Percentiles rank a stretch among this genome's conserved stretches.
Evolutionary conservation across 106 monocot species (phyloP).

Genomic region (Phalaenopsis equestris): DNA sequence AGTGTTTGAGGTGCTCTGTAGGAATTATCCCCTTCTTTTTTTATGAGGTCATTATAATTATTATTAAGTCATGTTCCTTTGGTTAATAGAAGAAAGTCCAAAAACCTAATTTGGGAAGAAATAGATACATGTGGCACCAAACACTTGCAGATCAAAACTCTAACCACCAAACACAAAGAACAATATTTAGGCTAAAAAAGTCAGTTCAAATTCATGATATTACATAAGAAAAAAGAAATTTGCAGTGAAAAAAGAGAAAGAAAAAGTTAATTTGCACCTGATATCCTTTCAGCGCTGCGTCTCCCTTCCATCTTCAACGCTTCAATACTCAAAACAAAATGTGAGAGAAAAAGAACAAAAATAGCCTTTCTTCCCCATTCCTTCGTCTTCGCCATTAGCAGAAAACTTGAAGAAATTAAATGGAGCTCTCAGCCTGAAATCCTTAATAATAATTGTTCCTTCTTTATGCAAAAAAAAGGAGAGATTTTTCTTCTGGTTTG

Average conservation of each 20-base stretch:
- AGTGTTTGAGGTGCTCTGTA: no score
- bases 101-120: no score
- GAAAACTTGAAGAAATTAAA: not conserved
- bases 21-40: no score
- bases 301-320: slow-evolving; percentile 15
- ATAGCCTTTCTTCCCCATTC: slow-evolving; percentile 21
- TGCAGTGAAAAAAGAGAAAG: not conserved
- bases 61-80: no score
- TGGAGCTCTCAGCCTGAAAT: not conserved
- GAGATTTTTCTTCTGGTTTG: not conserved
- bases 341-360: slow-evolving; percentile 18
- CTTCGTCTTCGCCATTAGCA: slow-evolving; percentile 3
- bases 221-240: no score
- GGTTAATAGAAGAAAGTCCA: no score
- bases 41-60: no score
- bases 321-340: slow-evolving; percentile 6
- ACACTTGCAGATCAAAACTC: not conserved
- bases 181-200: no score
- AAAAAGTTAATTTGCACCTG: slow-evolving; percentile 20
- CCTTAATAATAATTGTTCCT: not conserved
- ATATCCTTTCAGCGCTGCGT: slow-evolving; percentile 47
- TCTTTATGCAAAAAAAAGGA: not conserved
- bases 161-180: no score
- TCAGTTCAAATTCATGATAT: no score
- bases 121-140: not conserved